Conservation (phyloP, 1,139 yeast species). For the Saccharomyces hybrid region DNA sequence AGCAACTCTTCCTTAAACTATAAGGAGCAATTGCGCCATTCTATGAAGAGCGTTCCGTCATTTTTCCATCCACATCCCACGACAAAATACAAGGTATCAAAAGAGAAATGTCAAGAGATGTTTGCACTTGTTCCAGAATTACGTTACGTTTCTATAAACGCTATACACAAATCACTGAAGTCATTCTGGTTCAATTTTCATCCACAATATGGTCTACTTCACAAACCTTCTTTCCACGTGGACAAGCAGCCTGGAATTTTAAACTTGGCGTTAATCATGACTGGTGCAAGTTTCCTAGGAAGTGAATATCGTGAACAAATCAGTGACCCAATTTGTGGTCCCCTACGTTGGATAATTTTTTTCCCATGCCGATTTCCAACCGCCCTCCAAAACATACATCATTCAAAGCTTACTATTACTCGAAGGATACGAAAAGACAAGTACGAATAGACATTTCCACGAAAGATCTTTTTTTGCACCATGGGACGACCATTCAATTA, state of each 20-base stretch:
- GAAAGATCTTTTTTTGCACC: conserved; percentile 73
- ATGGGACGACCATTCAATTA: conserved; percentile 68
- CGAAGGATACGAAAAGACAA: conserved; percentile 62
- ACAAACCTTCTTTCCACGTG: conserved; percentile 56
- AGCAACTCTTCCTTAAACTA: conserved; percentile 5
- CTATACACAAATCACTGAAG: conserved; percentile 30
- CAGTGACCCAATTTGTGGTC: conserved; percentile 48
- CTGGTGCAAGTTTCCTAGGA: conserved; percentile 42
- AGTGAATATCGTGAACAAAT: conserved; percentile 27
- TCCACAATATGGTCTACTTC: conserved; percentile 54
- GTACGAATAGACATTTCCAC: conserved; percentile 50
- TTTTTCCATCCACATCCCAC: conserved; percentile 18
- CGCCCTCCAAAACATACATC: conserved; percentile 56
- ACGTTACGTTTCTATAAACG: conserved; percentile 12
- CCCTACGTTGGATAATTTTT: conserved; percentile 59
- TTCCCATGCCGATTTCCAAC: conserved; percentile 50
- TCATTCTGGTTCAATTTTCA: conserved; percentile 55
- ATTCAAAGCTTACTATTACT: conserved; percentile 56
- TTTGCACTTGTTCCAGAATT: conserved; percentile 27
- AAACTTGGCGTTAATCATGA: conserved; percentile 47
- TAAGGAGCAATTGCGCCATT: conserved; percentile 10
- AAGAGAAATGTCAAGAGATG: conserved; percentile 14
- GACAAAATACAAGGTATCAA: conserved; percentile 12
- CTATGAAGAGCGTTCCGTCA: conserved; percentile 17
- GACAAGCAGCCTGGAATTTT: conserved; percentile 46